Evolutionary conservation across 345 rosid species (phyloP).

Genomic region (Eucalyptus sp.): DNA sequence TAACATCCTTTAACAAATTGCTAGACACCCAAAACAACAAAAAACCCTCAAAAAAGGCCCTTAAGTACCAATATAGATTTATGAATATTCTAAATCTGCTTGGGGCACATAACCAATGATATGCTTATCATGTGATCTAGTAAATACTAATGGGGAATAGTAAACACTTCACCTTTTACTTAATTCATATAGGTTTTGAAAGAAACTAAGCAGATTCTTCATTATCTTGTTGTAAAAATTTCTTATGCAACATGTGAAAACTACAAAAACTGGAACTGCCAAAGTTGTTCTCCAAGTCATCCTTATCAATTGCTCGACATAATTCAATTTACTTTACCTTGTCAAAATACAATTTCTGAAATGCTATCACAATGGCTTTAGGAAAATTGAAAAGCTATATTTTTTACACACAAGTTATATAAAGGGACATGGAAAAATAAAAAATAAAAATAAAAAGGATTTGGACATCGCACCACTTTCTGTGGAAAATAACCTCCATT

Average conservation of each 20-base stretch:
- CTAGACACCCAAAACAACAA: neutral
- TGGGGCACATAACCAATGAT: neutral
- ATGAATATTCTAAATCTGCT: neutral
- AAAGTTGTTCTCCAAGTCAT: neutral
- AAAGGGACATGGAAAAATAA: neutral
- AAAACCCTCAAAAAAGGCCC: neutral
- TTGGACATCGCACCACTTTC: constrained; percentile 4
- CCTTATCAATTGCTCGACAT: neutral
- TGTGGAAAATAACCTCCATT: constrained; percentile 12
- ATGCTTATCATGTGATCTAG: neutral
- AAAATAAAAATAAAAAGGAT: neutral
- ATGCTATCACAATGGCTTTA: neutral
- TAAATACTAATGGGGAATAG: neutral
- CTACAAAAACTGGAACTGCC: neutral
- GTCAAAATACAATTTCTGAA: neutral
- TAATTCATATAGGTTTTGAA: neutral
- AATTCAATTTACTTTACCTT: neutral
- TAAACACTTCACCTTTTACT: neutral
- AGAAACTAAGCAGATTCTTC: neutral
- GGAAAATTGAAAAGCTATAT: neutral
- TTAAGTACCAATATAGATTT: neutral
- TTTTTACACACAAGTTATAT: neutral
- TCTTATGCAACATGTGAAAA: neutral
- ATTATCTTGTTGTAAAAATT: neutral
- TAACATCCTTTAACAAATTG: neutral